Evolutionary conservation across 2,329 filamentous ascomycete species (phyloP).

Genomic region (Colletotrichum ledebouriae): DNA sequence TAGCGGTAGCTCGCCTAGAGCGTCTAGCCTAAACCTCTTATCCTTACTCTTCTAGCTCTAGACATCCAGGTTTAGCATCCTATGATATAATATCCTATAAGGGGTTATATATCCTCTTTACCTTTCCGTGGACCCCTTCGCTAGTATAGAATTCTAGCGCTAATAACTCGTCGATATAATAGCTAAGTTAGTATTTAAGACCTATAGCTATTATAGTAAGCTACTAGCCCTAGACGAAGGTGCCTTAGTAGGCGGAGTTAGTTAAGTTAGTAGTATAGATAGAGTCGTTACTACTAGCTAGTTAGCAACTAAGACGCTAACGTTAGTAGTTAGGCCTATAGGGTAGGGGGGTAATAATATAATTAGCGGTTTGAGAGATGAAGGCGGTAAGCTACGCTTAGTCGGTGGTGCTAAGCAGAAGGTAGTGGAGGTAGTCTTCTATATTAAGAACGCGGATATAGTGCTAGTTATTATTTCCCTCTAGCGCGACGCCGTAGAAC

Average conservation of each 20-base stretch:
- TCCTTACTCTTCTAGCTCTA: background rate
- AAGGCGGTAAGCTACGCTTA: slow-evolving; percentile 1
- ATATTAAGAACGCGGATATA: background rate
- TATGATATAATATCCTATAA: slow-evolving; percentile 71
- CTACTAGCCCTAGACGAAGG: slow-evolving; percentile 76
- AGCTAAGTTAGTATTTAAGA: slow-evolving; percentile 67
- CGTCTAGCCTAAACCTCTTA: background rate
- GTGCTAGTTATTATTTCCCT: background rate
- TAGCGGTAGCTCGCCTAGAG: too few species aligned
- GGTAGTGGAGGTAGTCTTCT: background rate
- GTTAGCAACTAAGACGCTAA: background rate
- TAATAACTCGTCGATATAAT: slow-evolving; percentile 56
- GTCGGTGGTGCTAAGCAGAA: background rate
- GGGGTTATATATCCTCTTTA: slow-evolving; percentile 67
- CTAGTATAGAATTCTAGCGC: slow-evolving; percentile 65
- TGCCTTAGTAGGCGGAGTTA: slow-evolving; percentile 63
- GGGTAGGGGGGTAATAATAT: background rate
- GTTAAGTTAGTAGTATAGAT: background rate
- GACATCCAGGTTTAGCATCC: background rate
- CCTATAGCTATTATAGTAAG: slow-evolving; percentile 75
- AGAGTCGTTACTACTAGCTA: background rate
- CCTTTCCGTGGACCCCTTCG: slow-evolving; percentile 56
- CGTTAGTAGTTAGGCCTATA: background rate
- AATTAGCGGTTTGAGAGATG: background rate
- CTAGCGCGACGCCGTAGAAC: background rate